These are phyloP conservation scores for Aureobasidium sp. DNA, from an alignment of 2,329 filamentous ascomycete genomes.

Conservation along the genomic window DNA sequence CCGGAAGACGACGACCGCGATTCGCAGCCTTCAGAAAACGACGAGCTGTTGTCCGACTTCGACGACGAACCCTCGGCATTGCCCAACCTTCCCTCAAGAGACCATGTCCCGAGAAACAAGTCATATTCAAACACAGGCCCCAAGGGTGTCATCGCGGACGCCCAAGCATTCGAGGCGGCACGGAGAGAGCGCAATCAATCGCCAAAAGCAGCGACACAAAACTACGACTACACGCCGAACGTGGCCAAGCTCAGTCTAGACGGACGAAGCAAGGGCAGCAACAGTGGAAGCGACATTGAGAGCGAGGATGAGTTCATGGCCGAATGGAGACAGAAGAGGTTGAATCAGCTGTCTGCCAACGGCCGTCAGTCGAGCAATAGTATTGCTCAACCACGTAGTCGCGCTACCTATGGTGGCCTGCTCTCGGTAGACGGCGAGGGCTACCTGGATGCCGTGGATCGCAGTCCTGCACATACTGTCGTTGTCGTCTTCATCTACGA, in stretches of 20 bases:
- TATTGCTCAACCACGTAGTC: constrained; percentile 15
- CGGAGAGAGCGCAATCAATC: background rate
- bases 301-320: constrained; percentile 77
- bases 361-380: constrained; percentile 10
- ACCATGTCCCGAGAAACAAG: constrained; percentile 8
- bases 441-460: constrained; percentile 95
- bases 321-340: constrained; percentile 74
- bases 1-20: constrained; percentile 48
- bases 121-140: constrained; percentile 63
- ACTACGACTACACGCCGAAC: constrained; percentile 14
- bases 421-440: constrained; percentile 82
- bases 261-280: constrained; percentile 39
- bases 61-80: constrained; percentile 24
- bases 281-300: constrained; percentile 27
- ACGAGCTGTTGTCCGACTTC: constrained; percentile 40
- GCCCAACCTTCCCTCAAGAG: constrained; percentile 37
- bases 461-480: constrained; percentile 68
- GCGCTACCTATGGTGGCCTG: constrained; percentile 66
- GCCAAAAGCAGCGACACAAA: constrained; percentile 1
- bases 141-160: constrained; percentile 82
- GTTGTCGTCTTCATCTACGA: constrained; percentile 95
- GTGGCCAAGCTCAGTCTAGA: constrained; percentile 16
- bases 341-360: constrained; percentile 56
- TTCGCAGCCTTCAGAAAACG: constrained; percentile 25
- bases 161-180: constrained; percentile 56